Base-by-base conservation (phyloP, 1,284 basidiomycete species). In the Ustilago crameri region DNA sequence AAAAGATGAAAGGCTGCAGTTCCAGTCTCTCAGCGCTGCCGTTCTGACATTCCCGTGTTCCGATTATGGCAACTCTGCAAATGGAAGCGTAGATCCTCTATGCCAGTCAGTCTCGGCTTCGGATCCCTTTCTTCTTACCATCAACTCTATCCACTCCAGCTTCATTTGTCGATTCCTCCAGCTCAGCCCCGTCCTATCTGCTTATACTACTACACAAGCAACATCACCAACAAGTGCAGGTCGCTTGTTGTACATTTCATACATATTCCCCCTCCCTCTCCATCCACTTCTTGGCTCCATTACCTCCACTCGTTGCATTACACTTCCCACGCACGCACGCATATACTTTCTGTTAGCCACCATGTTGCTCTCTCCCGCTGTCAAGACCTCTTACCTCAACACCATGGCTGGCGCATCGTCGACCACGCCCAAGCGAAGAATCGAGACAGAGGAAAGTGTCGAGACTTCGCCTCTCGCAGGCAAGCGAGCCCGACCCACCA, bases 301-400 rank as follows among this genome's bases (percentile, higher is more conserved):
- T 35, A 37, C 35, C 35, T 49, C 47, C 34, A 49, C 22, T 24
- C 10, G 17, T 27, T 32, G 26, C 44, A 23, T 15, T 7, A 44
- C 18, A 24, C 20, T n/a, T n/a, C n/a, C n/a, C 14, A 32, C 27
- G 26, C 43, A 30, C 47, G 10, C 34, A 37, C 30, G 20, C 15
- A 24, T n/a, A 23, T 42, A 7, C 18, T n/a, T n/a, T 23, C 22
- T 9, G 20, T 23, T n/a, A 18, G 8, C 15, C 50, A 58, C 4
- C 43, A 71, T 71, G 68, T 42, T 71, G 62, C 68, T 71, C 40
- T 71, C 68, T 26, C 68, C 68, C 14, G 68, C 68, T 30, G 62
- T 71, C 68, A 71, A 71, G 51, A 71, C 68, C 14, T 71, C 68
- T 7, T 71, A 71, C 54, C 68, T 71, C 51, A 65, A 57, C 58